Conservation (phyloP, 2,329 filamentous ascomycete genomes). For the Botryosphaeria dothidea region DNA sequence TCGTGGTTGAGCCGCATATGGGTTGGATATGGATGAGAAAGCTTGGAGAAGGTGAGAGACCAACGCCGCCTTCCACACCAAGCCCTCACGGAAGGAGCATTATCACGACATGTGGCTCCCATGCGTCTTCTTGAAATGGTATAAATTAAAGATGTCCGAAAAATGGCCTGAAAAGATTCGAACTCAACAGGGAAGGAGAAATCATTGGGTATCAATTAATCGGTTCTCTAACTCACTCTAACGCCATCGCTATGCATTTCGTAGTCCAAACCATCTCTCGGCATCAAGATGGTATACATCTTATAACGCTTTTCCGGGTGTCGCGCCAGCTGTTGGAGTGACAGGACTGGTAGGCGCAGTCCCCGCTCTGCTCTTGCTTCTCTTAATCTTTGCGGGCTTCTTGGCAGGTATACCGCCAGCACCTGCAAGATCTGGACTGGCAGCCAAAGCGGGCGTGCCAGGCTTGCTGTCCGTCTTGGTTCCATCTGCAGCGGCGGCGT, state of each 20-base stretch:
- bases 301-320: not conserved
- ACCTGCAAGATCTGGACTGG: not conserved
- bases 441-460: not conserved
- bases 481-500: constrained; percentile 21
- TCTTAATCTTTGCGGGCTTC: constrained; percentile 33
- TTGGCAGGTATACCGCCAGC: constrained; percentile 16
- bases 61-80: too few relatives aligned
- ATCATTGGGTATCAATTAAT: not conserved
- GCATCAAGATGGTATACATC: too few relatives aligned
- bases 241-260: constrained; percentile 4
- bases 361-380: constrained; percentile 40
- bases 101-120: too few relatives aligned
- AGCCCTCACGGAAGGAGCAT: too few relatives aligned
- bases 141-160: too few relatives aligned
- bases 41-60: too few relatives aligned
- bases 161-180: too few relatives aligned
- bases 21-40: too few relatives aligned
- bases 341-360: constrained; percentile 35
- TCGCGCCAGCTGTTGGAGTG: not conserved
- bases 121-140: too few relatives aligned
- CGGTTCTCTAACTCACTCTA: not conserved
- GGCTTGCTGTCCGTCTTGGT: constrained; percentile 10
- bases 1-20: too few relatives aligned
- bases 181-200: too few relatives aligned
- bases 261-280: too few relatives aligned